A percentile compares a stretch with the other conserved stretches of the same genome.
phyloP scores from a whole-genome alignment of 2,329 filamentous ascomycete species.

The Nemania bipapillata region DNA sequence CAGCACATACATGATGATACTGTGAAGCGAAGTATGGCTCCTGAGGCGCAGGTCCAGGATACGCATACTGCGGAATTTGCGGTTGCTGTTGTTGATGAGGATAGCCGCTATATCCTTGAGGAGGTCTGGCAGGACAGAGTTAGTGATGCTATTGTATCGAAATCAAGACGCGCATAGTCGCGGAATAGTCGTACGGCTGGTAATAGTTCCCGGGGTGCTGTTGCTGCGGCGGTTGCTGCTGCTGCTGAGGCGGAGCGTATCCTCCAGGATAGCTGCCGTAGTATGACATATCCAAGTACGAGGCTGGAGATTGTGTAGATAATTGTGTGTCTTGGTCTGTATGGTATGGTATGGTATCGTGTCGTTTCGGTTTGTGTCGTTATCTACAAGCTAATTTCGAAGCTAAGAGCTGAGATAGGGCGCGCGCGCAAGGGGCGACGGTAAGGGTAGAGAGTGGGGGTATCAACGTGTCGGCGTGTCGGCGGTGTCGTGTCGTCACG shows the following conservation, averaged over 20 bases:
- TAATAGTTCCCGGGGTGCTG: constrained; percentile 50
- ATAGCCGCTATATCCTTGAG: constrained; percentile 61
- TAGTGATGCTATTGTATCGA: constrained; percentile 30
- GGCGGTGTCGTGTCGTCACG: not conserved
- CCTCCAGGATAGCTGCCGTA: constrained; percentile 51
- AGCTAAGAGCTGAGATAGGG: constrained; percentile 18
- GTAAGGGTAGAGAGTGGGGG: constrained; percentile 4
- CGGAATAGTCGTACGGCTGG: constrained; percentile 44
- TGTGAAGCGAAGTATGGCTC: no score
- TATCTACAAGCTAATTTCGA: not conserved
- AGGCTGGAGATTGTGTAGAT: constrained; percentile 22
- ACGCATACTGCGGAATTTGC: constrained; percentile 57
- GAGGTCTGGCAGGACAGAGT: constrained; percentile 51
- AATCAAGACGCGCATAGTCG: not conserved
- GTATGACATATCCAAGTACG: constrained; percentile 47
- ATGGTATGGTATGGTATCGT: not conserved
- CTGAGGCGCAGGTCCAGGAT: constrained; percentile 59
- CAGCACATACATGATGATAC: constrained; percentile 67
- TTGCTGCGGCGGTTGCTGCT: constrained; percentile 43
- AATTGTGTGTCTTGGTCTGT: not conserved
- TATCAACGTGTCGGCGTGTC: constrained; percentile 28
- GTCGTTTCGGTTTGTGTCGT: constrained; percentile 12
- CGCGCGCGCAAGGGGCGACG: constrained; percentile 18
- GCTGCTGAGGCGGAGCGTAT: constrained; percentile 51
- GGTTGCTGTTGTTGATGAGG: constrained; percentile 49